Evolutionary conservation across 169 alveolate genomes (phyloP).

Genomic region (Eimeria tenella): DNA sequence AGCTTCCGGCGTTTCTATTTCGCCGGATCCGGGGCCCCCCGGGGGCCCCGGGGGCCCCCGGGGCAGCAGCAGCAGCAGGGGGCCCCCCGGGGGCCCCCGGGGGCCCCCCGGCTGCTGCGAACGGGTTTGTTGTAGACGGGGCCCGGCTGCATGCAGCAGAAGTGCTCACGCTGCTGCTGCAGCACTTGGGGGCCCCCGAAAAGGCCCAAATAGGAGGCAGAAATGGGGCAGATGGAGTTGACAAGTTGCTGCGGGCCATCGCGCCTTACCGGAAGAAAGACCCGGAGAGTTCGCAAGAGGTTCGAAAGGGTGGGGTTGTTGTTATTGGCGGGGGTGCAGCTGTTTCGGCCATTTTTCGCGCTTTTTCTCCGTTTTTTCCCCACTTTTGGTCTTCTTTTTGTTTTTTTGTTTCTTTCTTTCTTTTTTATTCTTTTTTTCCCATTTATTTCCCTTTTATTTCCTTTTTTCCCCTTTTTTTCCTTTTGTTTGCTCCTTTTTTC

Average conservation of each 20-base stretch:
- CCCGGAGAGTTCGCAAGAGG: conserved; percentile 88
- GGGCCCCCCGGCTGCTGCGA: neutral
- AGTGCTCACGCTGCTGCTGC: conserved; percentile 84
- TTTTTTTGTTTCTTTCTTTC: too few relatives aligned
- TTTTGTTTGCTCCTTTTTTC: neutral
- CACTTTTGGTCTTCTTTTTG: neutral
- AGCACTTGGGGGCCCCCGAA: conserved; percentile 82
- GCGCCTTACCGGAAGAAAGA: conserved; percentile 87
- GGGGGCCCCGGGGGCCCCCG: neutral
- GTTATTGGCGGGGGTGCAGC: too few relatives aligned
- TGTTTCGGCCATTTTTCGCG: too few relatives aligned
- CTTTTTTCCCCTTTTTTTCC: neutral
- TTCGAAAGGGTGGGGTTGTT: too few relatives aligned
- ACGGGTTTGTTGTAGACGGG: conserved; percentile 29
- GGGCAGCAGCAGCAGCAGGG: conserved; percentile 20
- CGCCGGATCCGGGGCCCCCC: conserved; percentile 19
- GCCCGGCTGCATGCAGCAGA: conserved; percentile 83
- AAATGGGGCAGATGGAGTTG: conserved; percentile 86
- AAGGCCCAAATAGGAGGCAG: conserved; percentile 79
- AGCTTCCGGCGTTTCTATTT: conserved; percentile 28
- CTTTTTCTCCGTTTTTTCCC: too few relatives aligned
- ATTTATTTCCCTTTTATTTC: neutral
- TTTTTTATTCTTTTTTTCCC: too few relatives aligned
- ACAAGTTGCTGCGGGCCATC: conserved; percentile 85
- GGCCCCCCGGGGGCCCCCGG: conserved; percentile 3